Conservation (phyloP, 2,329 filamentous ascomycete species). For the Fusarium brachygibbosum region DNA sequence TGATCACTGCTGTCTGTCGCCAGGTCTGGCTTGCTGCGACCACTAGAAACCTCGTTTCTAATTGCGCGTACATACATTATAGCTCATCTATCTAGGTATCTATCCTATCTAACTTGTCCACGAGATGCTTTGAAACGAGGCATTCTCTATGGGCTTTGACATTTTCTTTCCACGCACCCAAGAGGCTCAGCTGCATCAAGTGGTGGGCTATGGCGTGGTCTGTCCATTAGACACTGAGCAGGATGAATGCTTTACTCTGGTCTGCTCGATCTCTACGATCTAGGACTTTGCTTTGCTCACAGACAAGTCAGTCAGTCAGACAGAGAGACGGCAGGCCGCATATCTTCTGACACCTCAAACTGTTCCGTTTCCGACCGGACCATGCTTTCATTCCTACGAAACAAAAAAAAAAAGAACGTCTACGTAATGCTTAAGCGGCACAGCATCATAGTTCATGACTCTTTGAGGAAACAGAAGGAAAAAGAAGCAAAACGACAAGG, state of each 20-base stretch:
- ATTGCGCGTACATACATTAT: slow-evolving; percentile 28
- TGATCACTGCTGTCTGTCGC: slow-evolving; percentile 10
- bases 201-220: slow-evolving; percentile 27
- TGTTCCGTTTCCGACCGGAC: slow-evolving; percentile 16
- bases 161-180: background rate
- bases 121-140: slow-evolving; percentile 41
- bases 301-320: slow-evolving; percentile 6
- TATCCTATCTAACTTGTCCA: background rate
- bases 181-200: slow-evolving; percentile 35
- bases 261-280: slow-evolving; percentile 2
- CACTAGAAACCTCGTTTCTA: slow-evolving; percentile 32
- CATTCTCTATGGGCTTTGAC: slow-evolving; percentile 4
- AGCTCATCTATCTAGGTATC: slow-evolving; percentile 6
- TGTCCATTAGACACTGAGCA: background rate
- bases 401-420: background rate
- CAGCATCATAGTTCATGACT: slow-evolving; percentile 27
- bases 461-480: slow-evolving; percentile 26
- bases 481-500: background rate
- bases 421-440: slow-evolving; percentile 41
- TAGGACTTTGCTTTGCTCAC: slow-evolving; percentile 24
- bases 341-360: slow-evolving; percentile 29
- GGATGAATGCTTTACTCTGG: slow-evolving; percentile 1
- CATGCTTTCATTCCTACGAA: slow-evolving; percentile 8
- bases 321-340: slow-evolving; percentile 31
- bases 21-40: slow-evolving; percentile 41